Base-by-base conservation (phyloP, 2,329 filamentous ascomycete genomes). In the Phymatotrichopsis omnivora region DNA sequence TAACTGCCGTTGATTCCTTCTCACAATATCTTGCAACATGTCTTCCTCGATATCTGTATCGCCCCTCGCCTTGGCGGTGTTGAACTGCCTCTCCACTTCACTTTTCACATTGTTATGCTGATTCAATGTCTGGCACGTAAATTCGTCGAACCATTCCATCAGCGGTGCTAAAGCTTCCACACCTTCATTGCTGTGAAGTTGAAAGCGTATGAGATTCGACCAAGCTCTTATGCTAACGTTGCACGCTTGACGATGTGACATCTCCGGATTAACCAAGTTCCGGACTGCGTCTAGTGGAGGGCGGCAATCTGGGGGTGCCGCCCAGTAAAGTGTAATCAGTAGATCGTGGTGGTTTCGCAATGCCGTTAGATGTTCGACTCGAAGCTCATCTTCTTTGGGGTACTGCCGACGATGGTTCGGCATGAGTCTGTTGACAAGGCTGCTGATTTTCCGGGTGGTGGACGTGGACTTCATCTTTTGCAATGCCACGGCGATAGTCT, bases 321-420 rank as follows among this genome's bases (percentile, higher is more conserved):
- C 74, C 76, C 76, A 82, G 58, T 74, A 82, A 4, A 82, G 65
- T 1, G 76, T 78, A 53, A 73, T 76, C 3, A 82, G 65, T 31
- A 82, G 69, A 59, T 82, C 78, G 47, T 82, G 78, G 49, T 82
- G 78, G 49, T 82, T 82, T 46, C 77, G 67, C 32, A 82, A 63
- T 4, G 76, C 75, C 3, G 75, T 75, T 34, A 82, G 65, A 37
- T 82, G 77, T 28, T 70, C 69, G 53, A 77, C 67, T 45, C 72
- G 68, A 8, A 80, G 68, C 5, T 65, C 67, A 47, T 77, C 69
- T 57, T 82, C 77, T 55, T 78, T 80, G 27, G 73, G 69, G 45
- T 77, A 75, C 48, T 78, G 73, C 7, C 78, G 68, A 52, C 76
- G 71, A 54, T 82, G 78, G 51, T 82, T 82, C 2, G 78, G 78